Conservation (phyloP, 2,329 filamentous ascomycete genomes). For the Mycogone perniciosa region DNA sequence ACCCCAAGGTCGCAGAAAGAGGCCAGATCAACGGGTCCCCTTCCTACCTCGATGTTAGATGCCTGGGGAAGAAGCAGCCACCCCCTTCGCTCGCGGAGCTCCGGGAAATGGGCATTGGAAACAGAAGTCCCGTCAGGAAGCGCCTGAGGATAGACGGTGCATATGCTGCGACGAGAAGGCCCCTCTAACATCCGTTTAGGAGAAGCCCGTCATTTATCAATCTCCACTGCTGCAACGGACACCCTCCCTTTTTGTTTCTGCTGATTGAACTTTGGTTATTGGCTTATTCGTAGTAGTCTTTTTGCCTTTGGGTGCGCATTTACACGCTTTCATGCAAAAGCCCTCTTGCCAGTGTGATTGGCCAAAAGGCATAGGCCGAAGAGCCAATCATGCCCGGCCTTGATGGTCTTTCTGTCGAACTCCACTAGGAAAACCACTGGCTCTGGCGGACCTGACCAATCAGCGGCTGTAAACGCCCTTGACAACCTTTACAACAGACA, state of each 20-base stretch:
- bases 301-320: constrained; percentile 5
- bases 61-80: background rate
- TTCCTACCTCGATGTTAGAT: background rate
- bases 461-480: constrained; percentile 19
- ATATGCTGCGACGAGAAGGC: background rate
- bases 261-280: background rate
- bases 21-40: constrained; percentile 4
- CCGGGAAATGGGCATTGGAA: constrained; percentile 2
- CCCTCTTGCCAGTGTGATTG: constrained; percentile 11
- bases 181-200: background rate
- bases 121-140: constrained; percentile 1
- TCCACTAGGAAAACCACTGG: constrained; percentile 20
- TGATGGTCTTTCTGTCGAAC: constrained; percentile 15
- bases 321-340: constrained; percentile 5
- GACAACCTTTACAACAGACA: constrained; percentile 22
- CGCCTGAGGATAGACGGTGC: constrained; percentile 2
- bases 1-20: background rate
- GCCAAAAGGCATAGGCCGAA: background rate
- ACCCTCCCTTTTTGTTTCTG: background rate
- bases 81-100: constrained; percentile 3
- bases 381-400: constrained; percentile 17
- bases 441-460: constrained; percentile 23
- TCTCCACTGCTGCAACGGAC: constrained; percentile 3
- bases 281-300: background rate
- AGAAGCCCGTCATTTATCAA: constrained; percentile 14